Evolutionary conservation across 495 filamentous ascomycete genomes (phyloP), one percentile per base, ranked within the genome.

Genomic region (Cudoniella acicularis): DNA sequence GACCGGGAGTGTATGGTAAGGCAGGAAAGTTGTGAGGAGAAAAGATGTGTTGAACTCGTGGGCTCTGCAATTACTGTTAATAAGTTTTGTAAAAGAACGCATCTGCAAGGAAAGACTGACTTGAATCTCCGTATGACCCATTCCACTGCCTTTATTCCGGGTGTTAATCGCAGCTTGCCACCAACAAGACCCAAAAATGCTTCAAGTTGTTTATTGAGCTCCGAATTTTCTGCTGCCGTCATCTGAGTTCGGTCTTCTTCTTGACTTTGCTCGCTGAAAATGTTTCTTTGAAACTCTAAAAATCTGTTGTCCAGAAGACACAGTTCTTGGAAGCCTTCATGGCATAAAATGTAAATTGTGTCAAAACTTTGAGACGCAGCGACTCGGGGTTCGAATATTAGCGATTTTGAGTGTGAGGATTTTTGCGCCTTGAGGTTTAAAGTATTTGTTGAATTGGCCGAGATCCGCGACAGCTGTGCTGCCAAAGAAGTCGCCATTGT

Each of bases 181-280:
- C 88, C 84, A 11, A 89, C 83, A 8, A 96, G 75, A 23, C 83
- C 85, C 47, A 99, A 77, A 66, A 98, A 98, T 3, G 81, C 80
- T 61, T 94, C 86, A 51, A 98, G 69, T 40, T 82, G 89, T 43
- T 74, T 73, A 73, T 96, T 85, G 27, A 99, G 78, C 46, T 89
- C 87, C 61, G 83, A 75, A 67, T 96, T 97, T 64, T 98, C 88
- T 16, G 79, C 73, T 16, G 76, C 79, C 1, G 85, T 93, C 85
- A 96, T 89, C 71, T 92, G 84, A 11, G 80, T 87, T 36, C 94
- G 82, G 63, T 99, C 94, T 61, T 93, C 84, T 54, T 80, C 74
- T 71, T 91, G 94, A 76, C 92, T 96, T 70, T 95, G 87, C 60
- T 92, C 87, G 73, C 88, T 93, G 79, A 96, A 99, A 42, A 99